Evolutionary conservation across 768 basidiomycete species (phyloP).

Genomic region (Lactifluus subvellereus): DNA sequence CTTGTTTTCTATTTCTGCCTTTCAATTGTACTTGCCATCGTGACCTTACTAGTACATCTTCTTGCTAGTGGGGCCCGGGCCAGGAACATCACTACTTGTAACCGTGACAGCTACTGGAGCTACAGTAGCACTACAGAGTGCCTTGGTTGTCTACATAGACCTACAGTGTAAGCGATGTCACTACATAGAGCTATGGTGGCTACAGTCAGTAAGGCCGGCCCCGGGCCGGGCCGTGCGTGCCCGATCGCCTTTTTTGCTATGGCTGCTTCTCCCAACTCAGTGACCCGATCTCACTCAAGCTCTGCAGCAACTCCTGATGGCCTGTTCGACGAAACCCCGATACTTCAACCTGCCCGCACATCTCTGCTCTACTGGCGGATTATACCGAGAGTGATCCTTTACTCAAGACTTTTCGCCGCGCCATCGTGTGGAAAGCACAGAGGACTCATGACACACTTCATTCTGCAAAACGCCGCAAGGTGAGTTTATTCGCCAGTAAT

Average conservation of each 20-base stretch:
- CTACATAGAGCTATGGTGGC: no score
- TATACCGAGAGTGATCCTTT: slow-evolving; percentile 25
- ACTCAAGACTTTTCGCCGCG: slow-evolving; percentile 48
- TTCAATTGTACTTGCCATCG: no score
- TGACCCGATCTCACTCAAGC: slow-evolving; percentile 11
- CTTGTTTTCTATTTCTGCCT: no score
- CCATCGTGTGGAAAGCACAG: slow-evolving; percentile 50
- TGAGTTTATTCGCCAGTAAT: slow-evolving; percentile 29
- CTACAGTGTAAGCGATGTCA: no score
- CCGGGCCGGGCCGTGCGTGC: neutral
- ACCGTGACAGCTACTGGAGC: no score
- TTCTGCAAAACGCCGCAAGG: slow-evolving; percentile 61
- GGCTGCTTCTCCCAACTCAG: slow-evolving; percentile 17
- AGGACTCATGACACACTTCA: slow-evolving; percentile 42
- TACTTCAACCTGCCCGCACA: slow-evolving; percentile 36
- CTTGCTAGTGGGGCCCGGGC: no score
- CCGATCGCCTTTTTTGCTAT: neutral
- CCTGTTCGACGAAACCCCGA: slow-evolving; percentile 14
- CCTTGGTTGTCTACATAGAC: no score
- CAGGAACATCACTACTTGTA: no score
- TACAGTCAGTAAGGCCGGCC: no score
- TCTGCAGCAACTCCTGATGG: slow-evolving; percentile 14
- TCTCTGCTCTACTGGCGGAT: slow-evolving; percentile 36
- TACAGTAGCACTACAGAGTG: no score
- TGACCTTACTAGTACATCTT: no score